These are phyloP conservation scores for Durusdinium trenchii DNA, from an alignment of 73 alveolate species.

Conservation along the genomic window DNA sequence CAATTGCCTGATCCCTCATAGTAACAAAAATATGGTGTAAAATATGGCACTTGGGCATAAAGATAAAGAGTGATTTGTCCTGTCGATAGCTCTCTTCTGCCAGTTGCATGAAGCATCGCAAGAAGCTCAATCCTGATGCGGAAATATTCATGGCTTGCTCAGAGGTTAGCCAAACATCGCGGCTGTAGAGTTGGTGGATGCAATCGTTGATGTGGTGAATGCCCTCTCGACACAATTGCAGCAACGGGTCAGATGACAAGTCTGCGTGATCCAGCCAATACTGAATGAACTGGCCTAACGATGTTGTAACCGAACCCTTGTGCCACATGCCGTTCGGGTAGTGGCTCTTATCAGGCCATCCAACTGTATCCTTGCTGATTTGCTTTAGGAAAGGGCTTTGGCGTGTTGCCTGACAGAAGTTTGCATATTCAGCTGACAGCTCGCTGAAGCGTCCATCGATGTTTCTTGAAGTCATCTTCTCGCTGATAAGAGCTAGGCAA, in stretches of 20 bases:
- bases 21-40: neutral
- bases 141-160: neutral
- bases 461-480: neutral
- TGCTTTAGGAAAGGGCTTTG: neutral
- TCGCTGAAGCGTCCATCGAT: neutral
- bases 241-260: neutral
- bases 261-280: neutral
- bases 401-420: neutral
- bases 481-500: neutral
- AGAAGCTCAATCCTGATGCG: neutral
- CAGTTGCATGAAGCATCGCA: neutral
- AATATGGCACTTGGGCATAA: neutral
- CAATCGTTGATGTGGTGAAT: neutral
- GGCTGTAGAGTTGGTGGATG: neutral
- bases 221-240: neutral
- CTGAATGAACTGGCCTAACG: neutral
- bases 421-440: neutral
- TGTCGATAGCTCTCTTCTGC: neutral
- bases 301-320: neutral
- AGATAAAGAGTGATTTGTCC: neutral
- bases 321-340: slow-evolving; percentile 7
- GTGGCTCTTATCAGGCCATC: neutral
- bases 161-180: neutral
- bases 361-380: neutral
- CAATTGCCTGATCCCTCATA: neutral